Evolutionary conservation across 768 basidiomycete species (phyloP), one percentile per base, ranked within the genome.

Genomic region (Lactarius tabidus): DNA sequence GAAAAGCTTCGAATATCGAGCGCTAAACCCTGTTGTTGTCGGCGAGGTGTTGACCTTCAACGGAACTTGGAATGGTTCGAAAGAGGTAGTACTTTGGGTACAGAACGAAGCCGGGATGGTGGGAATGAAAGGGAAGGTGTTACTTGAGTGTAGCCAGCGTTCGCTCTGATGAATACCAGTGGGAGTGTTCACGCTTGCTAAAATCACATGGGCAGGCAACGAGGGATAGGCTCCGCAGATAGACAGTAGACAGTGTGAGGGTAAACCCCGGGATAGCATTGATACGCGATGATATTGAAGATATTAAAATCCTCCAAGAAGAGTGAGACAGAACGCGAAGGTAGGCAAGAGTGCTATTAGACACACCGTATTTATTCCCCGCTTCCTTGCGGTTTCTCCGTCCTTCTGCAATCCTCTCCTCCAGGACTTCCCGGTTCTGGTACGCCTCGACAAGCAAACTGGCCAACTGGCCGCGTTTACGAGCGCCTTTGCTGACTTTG

Each of bases 311-410:
- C 66, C 66, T 67, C 43, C 17, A 48, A 35, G 18, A 36, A n/a
- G 6, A 26, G 35, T 67, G 23, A 57, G 33, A 55, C 29, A 7
- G 36, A 14, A 51, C 15, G 38, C 12, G 26, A 12, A 48, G 41
- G 12, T 39, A 29, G 20, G 35, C 1, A 26, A 18, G 60, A 35
- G 9, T 23, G 52, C 6, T 62, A 48, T n/a, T 20, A 48, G 28
- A 77, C 82, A 65, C 70, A 88, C 93, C 93, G 70, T 95, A 94
- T 81, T 94, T 95, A 76, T 91, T 93, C 12, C 93, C 93, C 0
- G 93, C 91, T 72, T 93, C 90, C 74, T 94, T 94, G 67, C 91
- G 81, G 71, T 94, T 94, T 66, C 89, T 80, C 67, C 87, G 81
- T 2, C 88, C 91, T 74, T 92, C 86, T 0, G 93, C 92, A 69